A percentile compares a stretch with the other conserved stretches of the same genome.
Evolutionary conservation across 106 monocot species (phyloP).

Genomic region (Dendrobium chrysotoxum): DNA sequence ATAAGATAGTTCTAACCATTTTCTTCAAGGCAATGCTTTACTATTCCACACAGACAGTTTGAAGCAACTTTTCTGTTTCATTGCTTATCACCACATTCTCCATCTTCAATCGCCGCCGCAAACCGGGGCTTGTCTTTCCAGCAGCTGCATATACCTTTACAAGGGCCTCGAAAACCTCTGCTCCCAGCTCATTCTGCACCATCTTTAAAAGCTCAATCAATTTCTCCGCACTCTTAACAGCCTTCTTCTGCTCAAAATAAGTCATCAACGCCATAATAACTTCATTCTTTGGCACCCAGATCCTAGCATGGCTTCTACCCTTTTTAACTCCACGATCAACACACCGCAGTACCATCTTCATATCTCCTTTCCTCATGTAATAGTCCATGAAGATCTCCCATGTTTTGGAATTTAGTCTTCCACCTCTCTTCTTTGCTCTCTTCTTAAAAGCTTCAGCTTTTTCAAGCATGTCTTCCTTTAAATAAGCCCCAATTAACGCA

Average conservation of each 20-base stretch:
- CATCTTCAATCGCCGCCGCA: constrained; percentile 74
- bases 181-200: constrained; percentile 29
- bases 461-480: constrained; percentile 52
- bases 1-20: no score
- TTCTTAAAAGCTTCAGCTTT: constrained; percentile 64
- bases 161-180: constrained; percentile 54
- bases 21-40: neutral
- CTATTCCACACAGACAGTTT: constrained; percentile 36
- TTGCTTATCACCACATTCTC: constrained; percentile 57
- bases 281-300: constrained; percentile 57
- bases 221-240: constrained; percentile 59
- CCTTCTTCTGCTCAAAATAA: constrained; percentile 61
- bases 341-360: constrained; percentile 50
- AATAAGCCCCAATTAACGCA: constrained; percentile 60
- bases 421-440: constrained; percentile 45
- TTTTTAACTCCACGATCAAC: constrained; percentile 63
- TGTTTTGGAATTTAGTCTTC: constrained; percentile 68
- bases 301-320: constrained; percentile 45
- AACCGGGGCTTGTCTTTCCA: constrained; percentile 54
- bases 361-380: constrained; percentile 51
- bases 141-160: constrained; percentile 58
- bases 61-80: constrained; percentile 52
- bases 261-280: constrained; percentile 42
- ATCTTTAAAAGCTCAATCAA: constrained; percentile 52
- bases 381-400: constrained; percentile 95